phyloP scores from a whole-genome alignment of 2,329 filamentous ascomycete genomes.

The Ambrosiella xylebori region DNA sequence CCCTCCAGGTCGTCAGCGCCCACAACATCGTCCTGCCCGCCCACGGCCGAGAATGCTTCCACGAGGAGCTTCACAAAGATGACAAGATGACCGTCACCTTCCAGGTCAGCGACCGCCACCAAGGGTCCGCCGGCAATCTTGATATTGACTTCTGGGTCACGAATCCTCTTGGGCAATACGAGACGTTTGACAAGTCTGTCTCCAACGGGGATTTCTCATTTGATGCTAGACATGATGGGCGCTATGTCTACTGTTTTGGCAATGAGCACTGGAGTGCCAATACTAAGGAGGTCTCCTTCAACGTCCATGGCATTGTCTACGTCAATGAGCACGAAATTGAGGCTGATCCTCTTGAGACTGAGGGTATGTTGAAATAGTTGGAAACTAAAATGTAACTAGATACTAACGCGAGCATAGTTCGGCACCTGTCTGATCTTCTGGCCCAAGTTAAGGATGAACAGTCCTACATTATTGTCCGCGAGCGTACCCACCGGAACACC shows the following conservation, averaged over 20 bases:
- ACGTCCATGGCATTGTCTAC: constrained; percentile 96
- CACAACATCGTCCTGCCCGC: constrained; percentile 94
- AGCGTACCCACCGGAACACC: constrained; percentile 93
- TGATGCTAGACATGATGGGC: constrained; percentile 67
- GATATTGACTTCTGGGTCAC: constrained; percentile 98
- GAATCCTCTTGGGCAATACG: constrained; percentile 58
- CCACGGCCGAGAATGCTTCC: constrained; percentile 93
- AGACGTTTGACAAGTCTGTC: constrained; percentile 62
- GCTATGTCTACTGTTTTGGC: constrained; percentile 94
- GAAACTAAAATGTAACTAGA: not conserved
- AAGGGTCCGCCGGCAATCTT: constrained; percentile 82
- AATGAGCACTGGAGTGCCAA: constrained; percentile 96
- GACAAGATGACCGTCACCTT: constrained; percentile 98
- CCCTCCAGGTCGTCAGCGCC: constrained; percentile 45
- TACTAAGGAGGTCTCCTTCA: constrained; percentile 97
- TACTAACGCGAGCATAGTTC: constrained; percentile 36
- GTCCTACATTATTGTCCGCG: constrained; percentile 85
- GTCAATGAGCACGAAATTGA: constrained; percentile 74
- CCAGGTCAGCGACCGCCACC: constrained; percentile 93
- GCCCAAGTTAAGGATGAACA: constrained; percentile 95
- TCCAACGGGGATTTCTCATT: constrained; percentile 92
- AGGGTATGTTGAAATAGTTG: constrained; percentile 42
- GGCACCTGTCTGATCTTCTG: constrained; percentile 66
- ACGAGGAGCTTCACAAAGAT: constrained; percentile 79
- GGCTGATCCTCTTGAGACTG: constrained; percentile 74